phyloP scores from a whole-genome alignment of 352 stramenopile genomes.

The Pythium dissotocum region DNA sequence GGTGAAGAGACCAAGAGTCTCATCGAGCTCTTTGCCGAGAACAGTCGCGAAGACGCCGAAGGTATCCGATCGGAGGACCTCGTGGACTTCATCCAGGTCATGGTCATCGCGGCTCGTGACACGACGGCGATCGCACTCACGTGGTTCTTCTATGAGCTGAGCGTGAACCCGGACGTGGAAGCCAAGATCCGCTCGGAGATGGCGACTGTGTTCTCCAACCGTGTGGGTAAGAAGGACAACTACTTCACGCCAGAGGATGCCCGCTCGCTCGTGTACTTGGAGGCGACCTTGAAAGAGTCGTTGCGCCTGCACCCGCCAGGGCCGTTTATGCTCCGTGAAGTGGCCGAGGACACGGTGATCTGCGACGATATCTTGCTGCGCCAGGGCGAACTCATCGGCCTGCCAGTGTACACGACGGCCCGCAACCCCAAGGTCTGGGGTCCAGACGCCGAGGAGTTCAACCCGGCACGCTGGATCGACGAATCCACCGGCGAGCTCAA shows the following conservation, averaged over 20 bases:
- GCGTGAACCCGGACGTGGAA: constrained; percentile 50
- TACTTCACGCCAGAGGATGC: constrained; percentile 49
- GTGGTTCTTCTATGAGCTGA: constrained; percentile 77
- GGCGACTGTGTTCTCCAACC: constrained; percentile 9
- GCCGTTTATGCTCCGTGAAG: constrained; percentile 59
- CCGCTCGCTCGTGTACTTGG: constrained; percentile 53
- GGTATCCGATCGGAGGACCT: constrained; percentile 49
- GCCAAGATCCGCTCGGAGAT: constrained; percentile 54
- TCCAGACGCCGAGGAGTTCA: constrained; percentile 50
- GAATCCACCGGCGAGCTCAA: constrained; percentile 4
- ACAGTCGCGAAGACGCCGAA: constrained; percentile 15
- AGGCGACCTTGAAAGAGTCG: constrained; percentile 61
- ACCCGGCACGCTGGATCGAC: constrained; percentile 59
- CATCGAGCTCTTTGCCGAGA: constrained; percentile 13
- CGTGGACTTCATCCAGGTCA: constrained; percentile 61
- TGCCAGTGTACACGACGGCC: constrained; percentile 32
- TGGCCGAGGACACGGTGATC: constrained; percentile 51
- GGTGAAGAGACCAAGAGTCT: constrained; percentile 13
- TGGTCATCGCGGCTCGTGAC: constrained; percentile 77
- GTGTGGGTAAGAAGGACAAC: constrained; percentile 6
- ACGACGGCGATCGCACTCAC: constrained; percentile 70
- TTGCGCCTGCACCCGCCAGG: constrained; percentile 60
- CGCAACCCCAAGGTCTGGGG: constrained; percentile 42
- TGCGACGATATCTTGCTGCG: constrained; percentile 31
- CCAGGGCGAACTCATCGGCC: constrained; percentile 23